phyloP scores from a whole-genome alignment of 1,284 basidiomycete genomes.

The Apiotrichum mycotoxinovorans region DNA sequence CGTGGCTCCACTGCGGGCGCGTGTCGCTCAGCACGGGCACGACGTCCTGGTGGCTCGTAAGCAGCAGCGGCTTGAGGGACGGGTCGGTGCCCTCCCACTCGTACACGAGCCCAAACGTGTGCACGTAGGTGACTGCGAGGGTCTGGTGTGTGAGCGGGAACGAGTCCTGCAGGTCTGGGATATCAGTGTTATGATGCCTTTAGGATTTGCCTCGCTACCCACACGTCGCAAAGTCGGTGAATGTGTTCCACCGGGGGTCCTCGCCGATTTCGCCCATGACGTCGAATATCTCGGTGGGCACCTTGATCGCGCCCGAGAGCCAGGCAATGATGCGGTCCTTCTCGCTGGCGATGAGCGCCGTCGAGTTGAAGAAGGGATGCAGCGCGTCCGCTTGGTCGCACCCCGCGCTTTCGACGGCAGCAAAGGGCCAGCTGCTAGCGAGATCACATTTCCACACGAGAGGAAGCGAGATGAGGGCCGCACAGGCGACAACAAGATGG shows the following conservation, averaged over 20 bases:
- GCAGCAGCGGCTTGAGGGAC: slow-evolving; percentile 61
- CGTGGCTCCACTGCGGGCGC: slow-evolving; percentile 58
- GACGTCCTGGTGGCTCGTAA: slow-evolving; percentile 66
- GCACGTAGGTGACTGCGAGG: slow-evolving; percentile 59
- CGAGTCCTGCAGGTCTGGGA: slow-evolving; percentile 40
- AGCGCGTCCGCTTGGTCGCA: slow-evolving; percentile 27
- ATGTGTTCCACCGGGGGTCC: slow-evolving; percentile 48
- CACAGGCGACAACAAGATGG: neutral
- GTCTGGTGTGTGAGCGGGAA: slow-evolving; percentile 53
- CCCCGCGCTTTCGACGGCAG: neutral
- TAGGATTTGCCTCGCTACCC: too few relatives aligned
- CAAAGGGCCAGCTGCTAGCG: neutral
- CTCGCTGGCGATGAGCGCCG: slow-evolving; percentile 24
- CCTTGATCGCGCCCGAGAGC: slow-evolving; percentile 39
- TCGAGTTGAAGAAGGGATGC: slow-evolving; percentile 21
- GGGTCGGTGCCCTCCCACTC: slow-evolving; percentile 60
- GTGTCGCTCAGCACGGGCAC: slow-evolving; percentile 60
- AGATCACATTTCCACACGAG: neutral
- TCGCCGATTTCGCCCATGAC: slow-evolving; percentile 47
- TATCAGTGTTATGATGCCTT: too few relatives aligned
- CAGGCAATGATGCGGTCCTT: slow-evolving; percentile 35
- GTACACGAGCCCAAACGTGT: slow-evolving; percentile 64
- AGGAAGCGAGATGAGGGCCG: neutral
- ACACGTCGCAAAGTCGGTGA: slow-evolving; percentile 47
- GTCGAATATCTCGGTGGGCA: slow-evolving; percentile 50